A percentile compares a stretch with the other conserved stretches of the same genome.
phyloP scores from a whole-genome alignment of 495 filamentous ascomycete genomes.

The Jackrogersella minutella region DNA sequence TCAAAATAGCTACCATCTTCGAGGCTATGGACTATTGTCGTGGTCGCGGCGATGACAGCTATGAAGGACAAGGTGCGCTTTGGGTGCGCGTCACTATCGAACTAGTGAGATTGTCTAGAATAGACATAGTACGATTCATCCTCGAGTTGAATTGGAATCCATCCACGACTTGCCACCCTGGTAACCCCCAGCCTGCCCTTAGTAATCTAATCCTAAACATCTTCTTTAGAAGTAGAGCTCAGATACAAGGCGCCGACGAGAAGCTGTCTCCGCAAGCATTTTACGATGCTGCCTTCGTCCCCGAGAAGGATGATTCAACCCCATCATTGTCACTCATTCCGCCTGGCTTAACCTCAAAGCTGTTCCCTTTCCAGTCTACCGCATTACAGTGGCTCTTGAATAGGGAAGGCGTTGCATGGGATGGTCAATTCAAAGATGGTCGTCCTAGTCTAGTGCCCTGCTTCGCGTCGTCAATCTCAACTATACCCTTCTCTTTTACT shows the following conservation, averaged over 20 bases:
- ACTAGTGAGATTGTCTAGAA: constrained; percentile 11
- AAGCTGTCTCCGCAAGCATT: constrained; percentile 53
- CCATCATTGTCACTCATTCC: constrained; percentile 36
- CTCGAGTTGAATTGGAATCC: constrained; percentile 42
- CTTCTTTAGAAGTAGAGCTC: constrained; percentile 34
- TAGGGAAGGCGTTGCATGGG: constrained; percentile 54
- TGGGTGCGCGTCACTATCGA: constrained; percentile 23
- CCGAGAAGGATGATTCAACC: constrained; percentile 41
- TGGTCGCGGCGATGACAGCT: background rate
- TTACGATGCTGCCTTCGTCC: constrained; percentile 54
- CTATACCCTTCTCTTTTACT: constrained; percentile 39
- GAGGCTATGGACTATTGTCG: too few species aligned
- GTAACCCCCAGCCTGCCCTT: constrained; percentile 17
- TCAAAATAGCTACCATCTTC: too few species aligned
- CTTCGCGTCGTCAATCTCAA: constrained; percentile 12
- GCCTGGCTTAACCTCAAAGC: constrained; percentile 42
- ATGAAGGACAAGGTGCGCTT: constrained; percentile 36
- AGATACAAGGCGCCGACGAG: background rate
- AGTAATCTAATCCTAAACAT: constrained; percentile 33
- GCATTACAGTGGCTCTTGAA: constrained; percentile 56
- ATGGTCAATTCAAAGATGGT: constrained; percentile 5
- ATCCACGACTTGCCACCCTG: constrained; percentile 21
- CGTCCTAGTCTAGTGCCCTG: constrained; percentile 29
- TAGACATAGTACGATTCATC: constrained; percentile 25
- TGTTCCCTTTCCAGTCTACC: constrained; percentile 57